phyloP scores from a whole-genome alignment of 495 filamentous ascomycete species.

The Penicillium cosmopolitanum region DNA sequence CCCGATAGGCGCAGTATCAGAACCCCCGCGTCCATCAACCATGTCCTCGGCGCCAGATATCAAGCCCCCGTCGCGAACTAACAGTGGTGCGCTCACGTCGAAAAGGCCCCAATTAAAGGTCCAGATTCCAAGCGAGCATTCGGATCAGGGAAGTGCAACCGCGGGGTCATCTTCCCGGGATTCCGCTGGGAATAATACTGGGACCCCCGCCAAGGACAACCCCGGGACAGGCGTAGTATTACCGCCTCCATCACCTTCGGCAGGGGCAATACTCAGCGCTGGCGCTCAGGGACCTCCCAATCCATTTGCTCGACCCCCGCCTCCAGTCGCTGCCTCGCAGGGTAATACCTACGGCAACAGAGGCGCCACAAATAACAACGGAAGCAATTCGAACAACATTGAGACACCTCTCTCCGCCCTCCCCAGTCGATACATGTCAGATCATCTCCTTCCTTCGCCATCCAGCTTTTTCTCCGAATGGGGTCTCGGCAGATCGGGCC shows the following conservation, averaged over 20 bases:
- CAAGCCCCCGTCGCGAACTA: constrained; percentile 75
- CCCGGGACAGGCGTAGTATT: constrained; percentile 74
- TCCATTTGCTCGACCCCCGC: constrained; percentile 88
- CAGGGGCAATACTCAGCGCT: constrained; percentile 82
- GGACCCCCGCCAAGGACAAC: constrained; percentile 59
- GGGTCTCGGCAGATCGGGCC: constrained; percentile 67
- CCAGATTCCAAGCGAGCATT: constrained; percentile 90
- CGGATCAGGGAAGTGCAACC: constrained; percentile 77
- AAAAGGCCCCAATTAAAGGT: constrained; percentile 86
- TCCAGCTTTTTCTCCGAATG: constrained; percentile 92
- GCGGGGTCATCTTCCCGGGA: constrained; percentile 76
- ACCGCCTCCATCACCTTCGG: constrained; percentile 90
- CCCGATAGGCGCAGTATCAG: constrained; percentile 36
- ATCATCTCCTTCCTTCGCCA: constrained; percentile 83
- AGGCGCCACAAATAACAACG: constrained; percentile 60
- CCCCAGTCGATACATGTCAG: constrained; percentile 85
- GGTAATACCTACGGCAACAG: constrained; percentile 57
- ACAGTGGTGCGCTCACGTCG: constrained; percentile 62
- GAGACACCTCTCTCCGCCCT: constrained; percentile 98
- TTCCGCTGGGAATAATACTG: constrained; percentile 60
- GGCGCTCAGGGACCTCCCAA: constrained; percentile 93
- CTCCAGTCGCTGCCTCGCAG: constrained; percentile 44
- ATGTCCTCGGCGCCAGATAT: constrained; percentile 60
- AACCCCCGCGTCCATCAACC: constrained; percentile 48
- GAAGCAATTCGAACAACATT: constrained; percentile 73